Evolutionary conservation across 352 stramenopile genomes (phyloP).

Genomic region (Plasmopara halstedii): DNA sequence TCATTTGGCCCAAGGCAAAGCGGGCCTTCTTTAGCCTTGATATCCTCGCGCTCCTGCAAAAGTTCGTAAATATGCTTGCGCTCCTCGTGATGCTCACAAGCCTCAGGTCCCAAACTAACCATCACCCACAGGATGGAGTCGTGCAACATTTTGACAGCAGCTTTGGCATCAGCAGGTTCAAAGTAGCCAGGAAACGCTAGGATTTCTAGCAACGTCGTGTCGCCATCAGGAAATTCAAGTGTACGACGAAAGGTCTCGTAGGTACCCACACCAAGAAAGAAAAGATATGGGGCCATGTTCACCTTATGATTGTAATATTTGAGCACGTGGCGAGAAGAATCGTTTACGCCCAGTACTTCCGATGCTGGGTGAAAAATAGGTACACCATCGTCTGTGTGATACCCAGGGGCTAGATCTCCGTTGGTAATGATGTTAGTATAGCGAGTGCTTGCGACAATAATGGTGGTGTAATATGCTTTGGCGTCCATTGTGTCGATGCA

Average conservation of each 20-base stretch:
- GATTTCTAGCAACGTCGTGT: constrained; percentile 66
- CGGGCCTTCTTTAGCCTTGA: constrained; percentile 57
- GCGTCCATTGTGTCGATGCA: constrained; percentile 78
- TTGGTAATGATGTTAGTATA: constrained; percentile 84
- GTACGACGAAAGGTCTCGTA: constrained; percentile 70
- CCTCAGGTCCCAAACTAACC: constrained; percentile 61
- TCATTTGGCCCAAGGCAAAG: constrained; percentile 54
- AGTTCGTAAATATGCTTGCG: constrained; percentile 64
- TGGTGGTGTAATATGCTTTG: constrained; percentile 78
- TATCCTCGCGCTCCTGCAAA: constrained; percentile 49
- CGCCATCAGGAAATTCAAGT: constrained; percentile 67
- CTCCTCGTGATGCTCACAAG: constrained; percentile 60
- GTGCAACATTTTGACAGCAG: constrained; percentile 66
- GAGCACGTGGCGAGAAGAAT: constrained; percentile 50
- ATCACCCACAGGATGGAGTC: constrained; percentile 69
- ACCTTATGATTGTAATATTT: constrained; percentile 81
- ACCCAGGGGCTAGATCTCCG: constrained; percentile 60
- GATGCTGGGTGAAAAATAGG: constrained; percentile 48
- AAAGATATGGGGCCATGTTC: constrained; percentile 80
- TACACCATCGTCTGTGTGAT: constrained; percentile 46
- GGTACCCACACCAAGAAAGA: constrained; percentile 69
- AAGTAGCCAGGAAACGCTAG: constrained; percentile 64
- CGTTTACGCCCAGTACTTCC: constrained; percentile 44
- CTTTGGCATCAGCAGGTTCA: constrained; percentile 55
- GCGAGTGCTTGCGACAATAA: constrained; percentile 54